Percentiles rank a stretch among this genome's conserved stretches.
Conservation (phyloP, 306 rosid genomes). For the Vicia faba region DNA sequence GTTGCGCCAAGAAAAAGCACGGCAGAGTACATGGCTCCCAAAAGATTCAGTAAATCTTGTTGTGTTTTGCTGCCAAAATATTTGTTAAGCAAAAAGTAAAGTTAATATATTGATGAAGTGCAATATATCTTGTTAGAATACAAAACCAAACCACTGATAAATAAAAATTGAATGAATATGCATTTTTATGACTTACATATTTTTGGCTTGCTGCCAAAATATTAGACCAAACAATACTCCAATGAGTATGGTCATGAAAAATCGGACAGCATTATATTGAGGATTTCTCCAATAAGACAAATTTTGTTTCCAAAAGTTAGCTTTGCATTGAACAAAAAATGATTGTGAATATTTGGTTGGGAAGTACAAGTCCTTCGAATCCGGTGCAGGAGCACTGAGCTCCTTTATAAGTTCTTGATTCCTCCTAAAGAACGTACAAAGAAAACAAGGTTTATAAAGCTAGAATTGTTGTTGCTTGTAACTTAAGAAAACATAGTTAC, state of each 20-base stretch:
- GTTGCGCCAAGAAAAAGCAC: constrained; percentile 38
- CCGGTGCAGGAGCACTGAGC: constrained; percentile 54
- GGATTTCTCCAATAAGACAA: constrained; percentile 79
- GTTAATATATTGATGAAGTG: constrained; percentile 21
- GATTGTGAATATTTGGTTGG: constrained; percentile 64
- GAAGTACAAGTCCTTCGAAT: constrained; percentile 60
- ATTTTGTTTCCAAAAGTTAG: constrained; percentile 53
- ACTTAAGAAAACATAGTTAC: not conserved
- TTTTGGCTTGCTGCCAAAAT: constrained; percentile 55
- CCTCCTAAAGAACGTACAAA: constrained; percentile 43
- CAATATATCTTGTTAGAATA: not conserved
- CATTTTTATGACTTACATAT: constrained; percentile 41
- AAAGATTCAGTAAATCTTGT: constrained; percentile 51
- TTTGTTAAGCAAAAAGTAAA: not conserved
- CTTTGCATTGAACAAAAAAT: constrained; percentile 60
- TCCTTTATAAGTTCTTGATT: constrained; percentile 52
- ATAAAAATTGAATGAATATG: constrained; percentile 4
- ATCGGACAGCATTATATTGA: constrained; percentile 51
- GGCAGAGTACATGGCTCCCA: constrained; percentile 69
- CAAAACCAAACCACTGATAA: not conserved
- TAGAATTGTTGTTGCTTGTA: not conserved
- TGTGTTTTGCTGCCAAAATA: constrained; percentile 34
- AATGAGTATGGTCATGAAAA: constrained; percentile 48
- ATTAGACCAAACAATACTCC: constrained; percentile 61
- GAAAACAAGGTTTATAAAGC: constrained; percentile 10